Evolutionary conservation across 2,329 filamentous ascomycete genomes (phyloP).

Genomic region (Apiospora malaysiana): DNA sequence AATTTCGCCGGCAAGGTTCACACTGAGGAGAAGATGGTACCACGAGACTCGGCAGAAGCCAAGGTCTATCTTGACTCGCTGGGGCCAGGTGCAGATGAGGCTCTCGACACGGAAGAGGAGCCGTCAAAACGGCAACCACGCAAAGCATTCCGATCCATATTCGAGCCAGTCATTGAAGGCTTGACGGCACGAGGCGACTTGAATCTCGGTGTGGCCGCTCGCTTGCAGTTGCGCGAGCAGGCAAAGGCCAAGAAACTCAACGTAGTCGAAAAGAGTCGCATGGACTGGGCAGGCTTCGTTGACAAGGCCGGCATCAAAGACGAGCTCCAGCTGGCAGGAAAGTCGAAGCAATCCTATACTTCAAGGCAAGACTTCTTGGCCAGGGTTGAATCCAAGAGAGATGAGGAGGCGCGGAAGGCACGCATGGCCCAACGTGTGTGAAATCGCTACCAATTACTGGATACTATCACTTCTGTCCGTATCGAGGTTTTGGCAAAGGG

Average conservation of each 20-base stretch:
- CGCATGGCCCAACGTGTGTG: conserved; percentile 50
- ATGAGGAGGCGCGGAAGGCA: conserved; percentile 63
- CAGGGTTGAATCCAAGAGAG: conserved; percentile 66
- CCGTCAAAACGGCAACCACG: conserved; percentile 52
- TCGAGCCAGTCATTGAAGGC: conserved; percentile 61
- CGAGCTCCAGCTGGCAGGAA: conserved; percentile 68
- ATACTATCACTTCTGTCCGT: background rate
- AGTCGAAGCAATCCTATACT: conserved; percentile 68
- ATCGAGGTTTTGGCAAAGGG: background rate
- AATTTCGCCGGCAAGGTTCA: conserved; percentile 77
- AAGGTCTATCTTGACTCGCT: conserved; percentile 65
- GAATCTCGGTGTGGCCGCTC: conserved; percentile 59
- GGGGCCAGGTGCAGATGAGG: conserved; percentile 36
- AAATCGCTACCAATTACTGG: background rate
- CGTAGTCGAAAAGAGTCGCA: conserved; percentile 73
- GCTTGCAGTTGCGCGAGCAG: conserved; percentile 53
- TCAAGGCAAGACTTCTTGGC: conserved; percentile 69
- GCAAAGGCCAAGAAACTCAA: conserved; percentile 68
- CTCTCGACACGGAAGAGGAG: conserved; percentile 32
- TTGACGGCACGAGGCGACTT: conserved; percentile 58
- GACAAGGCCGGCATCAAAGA: conserved; percentile 75
- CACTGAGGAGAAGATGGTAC: conserved; percentile 73
- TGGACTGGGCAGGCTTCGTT: conserved; percentile 76
- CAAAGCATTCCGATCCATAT: conserved; percentile 65
- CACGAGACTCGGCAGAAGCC: conserved; percentile 69